Percentiles rank a stretch among this genome's conserved stretches.
Conservation (phyloP, 2,329 filamentous ascomycete species). For the Curvularia spicifera region DNA sequence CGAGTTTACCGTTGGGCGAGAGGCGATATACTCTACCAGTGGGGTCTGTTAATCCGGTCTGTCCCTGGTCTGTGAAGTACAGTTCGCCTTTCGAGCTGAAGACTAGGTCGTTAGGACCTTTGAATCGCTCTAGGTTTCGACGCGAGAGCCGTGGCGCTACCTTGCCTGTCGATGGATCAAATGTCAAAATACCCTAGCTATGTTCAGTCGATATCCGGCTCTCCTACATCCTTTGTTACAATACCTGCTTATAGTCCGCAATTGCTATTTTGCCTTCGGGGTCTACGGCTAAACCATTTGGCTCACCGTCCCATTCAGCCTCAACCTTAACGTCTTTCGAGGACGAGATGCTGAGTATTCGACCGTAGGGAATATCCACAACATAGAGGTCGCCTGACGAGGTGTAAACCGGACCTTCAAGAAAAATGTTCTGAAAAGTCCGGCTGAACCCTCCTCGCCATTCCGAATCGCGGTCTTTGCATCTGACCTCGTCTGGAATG, state of each 20-base stretch:
- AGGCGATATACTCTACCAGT: conserved; percentile 52
- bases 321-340: conserved; percentile 41
- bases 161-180: conserved; percentile 40
- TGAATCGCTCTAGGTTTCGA: conserved; percentile 54
- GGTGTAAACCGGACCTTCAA: conserved; percentile 50
- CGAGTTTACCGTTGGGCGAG: conserved; percentile 45
- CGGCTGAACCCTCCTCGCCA: conserved; percentile 50
- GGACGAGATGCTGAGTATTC: conserved; percentile 47
- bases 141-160: conserved; percentile 44
- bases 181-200: conserved; percentile 47
- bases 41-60: conserved; percentile 53
- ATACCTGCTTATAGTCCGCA: conserved; percentile 54
- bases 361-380: conserved; percentile 52
- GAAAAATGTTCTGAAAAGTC: conserved; percentile 50
- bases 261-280: conserved; percentile 46
- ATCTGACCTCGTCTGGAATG: conserved; percentile 46
- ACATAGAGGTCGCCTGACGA: conserved; percentile 47
- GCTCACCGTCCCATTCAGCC: conserved; percentile 51
- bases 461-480: conserved; percentile 36
- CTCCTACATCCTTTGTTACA: neutral
- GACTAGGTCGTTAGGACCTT: conserved; percentile 54
- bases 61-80: conserved; percentile 56
- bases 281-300: conserved; percentile 50
- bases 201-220: neutral
- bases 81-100: conserved; percentile 48